Percentiles rank a stretch among this genome's conserved stretches.
Evolutionary conservation across 208 protist genomes (phyloP).

Genomic region (Strigomonas galati): DNA sequence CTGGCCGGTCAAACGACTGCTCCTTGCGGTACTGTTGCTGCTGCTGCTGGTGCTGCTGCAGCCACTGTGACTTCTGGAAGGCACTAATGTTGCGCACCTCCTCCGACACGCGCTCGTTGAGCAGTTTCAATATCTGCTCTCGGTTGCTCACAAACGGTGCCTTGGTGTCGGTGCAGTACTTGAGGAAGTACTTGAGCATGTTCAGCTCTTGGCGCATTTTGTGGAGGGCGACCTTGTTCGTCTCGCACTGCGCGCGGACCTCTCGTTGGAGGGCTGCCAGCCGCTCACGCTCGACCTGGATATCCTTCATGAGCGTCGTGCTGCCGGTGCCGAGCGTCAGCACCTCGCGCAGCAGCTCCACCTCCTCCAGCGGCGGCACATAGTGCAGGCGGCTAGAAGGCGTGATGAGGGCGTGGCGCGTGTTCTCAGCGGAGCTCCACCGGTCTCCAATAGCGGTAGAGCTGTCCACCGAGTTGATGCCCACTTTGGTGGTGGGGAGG

Average conservation of each 20-base stretch:
- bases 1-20: no score
- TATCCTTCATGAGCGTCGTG: slow-evolving; percentile 50
- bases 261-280: slow-evolving; percentile 26
- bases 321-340: slow-evolving; percentile 70
- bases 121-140: slow-evolving; percentile 24
- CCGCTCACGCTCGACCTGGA: slow-evolving; percentile 25
- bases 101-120: slow-evolving; percentile 23
- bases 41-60: no score
- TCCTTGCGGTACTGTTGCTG: no score
- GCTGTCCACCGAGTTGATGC: slow-evolving; percentile 15
- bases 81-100: slow-evolving; percentile 9
- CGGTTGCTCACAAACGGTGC: slow-evolving; percentile 40
- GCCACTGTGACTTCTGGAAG: no score
- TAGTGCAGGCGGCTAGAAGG: slow-evolving; percentile 53
- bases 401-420: slow-evolving; percentile 21
- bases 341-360: slow-evolving; percentile 64
- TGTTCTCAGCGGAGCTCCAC: slow-evolving; percentile 37
- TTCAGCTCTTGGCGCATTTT: slow-evolving; percentile 31
- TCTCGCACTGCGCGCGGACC: slow-evolving; percentile 23
- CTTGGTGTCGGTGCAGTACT: slow-evolving; percentile 20
- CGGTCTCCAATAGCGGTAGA: slow-evolving; percentile 30
- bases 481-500: background rate
- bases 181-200: slow-evolving; percentile 31
- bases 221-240: slow-evolving; percentile 21
- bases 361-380: slow-evolving; percentile 58